phyloP scores from a whole-genome alignment of 2,329 filamentous ascomycete species.

The Fusarium keratoplasticum region DNA sequence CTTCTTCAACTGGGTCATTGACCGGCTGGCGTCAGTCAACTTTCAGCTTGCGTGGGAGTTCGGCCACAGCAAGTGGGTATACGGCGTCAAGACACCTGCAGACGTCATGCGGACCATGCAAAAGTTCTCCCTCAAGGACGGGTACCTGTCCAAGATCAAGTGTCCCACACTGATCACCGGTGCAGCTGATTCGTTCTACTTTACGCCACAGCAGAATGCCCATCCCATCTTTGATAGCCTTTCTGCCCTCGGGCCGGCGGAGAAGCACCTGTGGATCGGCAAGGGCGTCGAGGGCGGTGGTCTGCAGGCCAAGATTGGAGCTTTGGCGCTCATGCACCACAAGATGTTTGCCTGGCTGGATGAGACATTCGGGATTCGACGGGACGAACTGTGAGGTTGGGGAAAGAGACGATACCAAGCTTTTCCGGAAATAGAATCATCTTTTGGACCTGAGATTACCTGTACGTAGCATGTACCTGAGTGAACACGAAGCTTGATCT shows the following conservation, averaged over 20 bases:
- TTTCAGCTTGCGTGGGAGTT: constrained; percentile 50
- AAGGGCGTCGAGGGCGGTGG: neutral
- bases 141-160: constrained; percentile 34
- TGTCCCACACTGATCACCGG: constrained; percentile 48
- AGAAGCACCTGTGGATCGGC: neutral
- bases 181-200: neutral
- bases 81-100: constrained; percentile 41
- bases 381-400: neutral
- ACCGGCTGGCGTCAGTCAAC: constrained; percentile 20
- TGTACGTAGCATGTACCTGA: neutral
- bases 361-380: neutral
- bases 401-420: neutral
- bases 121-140: constrained; percentile 28
- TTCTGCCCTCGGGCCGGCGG: neutral
- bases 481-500: neutral
- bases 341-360: neutral
- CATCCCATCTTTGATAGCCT: neutral
- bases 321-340: neutral
- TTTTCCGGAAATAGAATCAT: neutral
- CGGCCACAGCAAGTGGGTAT: constrained; percentile 36
- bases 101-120: constrained; percentile 42
- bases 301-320: neutral
- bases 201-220: neutral
- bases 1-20: constrained; percentile 43
- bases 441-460: neutral